These are phyloP conservation scores for Aegilops longissima DNA, from an alignment of 176 grass and related monocot genomes.

Conservation along the genomic window DNA sequence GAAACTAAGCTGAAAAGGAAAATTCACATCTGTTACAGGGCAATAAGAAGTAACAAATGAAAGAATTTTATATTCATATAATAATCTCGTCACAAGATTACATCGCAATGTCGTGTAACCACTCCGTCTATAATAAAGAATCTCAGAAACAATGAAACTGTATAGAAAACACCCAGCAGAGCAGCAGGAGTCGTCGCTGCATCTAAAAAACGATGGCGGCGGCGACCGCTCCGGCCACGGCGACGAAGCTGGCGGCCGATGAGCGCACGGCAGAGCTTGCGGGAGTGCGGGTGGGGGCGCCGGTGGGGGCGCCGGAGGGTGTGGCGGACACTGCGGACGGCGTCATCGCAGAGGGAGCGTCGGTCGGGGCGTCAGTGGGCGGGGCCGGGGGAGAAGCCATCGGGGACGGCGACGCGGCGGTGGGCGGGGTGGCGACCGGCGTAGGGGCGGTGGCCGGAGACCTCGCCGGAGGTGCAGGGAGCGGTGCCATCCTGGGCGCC, in stretches of 20 bases:
- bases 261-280: background rate
- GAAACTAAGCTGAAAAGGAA: background rate
- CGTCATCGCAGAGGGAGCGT: background rate
- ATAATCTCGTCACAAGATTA: background rate
- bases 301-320: background rate
- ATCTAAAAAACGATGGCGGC: slow-evolving; percentile 49
- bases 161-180: slow-evolving; percentile 12
- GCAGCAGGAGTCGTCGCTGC: background rate
- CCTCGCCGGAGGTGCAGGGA: slow-evolving; percentile 33
- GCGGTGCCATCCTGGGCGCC: slow-evolving; percentile 26
- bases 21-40: background rate
- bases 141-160: background rate
- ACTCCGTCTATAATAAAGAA: slow-evolving; percentile 1
- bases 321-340: slow-evolving; percentile 1
- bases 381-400: slow-evolving; percentile 29
- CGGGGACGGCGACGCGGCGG: slow-evolving; percentile 29
- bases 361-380: background rate
- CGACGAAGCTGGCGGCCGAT: slow-evolving; percentile 32
- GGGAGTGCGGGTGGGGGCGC: background rate
- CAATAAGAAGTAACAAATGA: background rate
- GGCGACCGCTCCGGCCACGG: slow-evolving; percentile 33
- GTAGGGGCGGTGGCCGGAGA: slow-evolving; percentile 20
- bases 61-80: background rate
- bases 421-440: slow-evolving; percentile 13
- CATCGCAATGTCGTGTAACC: background rate